These are phyloP conservation scores for Rusavskia elegans DNA, from an alignment of 495 filamentous ascomycete genomes.

Conservation along the genomic window DNA sequence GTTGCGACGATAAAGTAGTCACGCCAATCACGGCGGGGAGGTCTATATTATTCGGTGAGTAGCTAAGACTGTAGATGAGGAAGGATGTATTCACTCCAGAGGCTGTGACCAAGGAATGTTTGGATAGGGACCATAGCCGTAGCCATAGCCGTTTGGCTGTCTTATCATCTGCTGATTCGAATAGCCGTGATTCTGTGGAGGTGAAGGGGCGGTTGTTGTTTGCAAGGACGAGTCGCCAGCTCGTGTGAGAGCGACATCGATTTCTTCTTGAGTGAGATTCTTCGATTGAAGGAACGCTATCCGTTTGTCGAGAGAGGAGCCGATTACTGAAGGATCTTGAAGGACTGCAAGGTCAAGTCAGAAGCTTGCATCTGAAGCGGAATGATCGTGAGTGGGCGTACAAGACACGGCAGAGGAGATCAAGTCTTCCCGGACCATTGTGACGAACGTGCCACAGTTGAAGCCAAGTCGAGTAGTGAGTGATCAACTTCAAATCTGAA, in stretches of 20 bases:
- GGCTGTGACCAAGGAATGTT: constrained; percentile 50
- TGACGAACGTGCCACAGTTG: no score
- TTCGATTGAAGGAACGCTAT: constrained; percentile 91
- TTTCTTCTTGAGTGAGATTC: constrained; percentile 90
- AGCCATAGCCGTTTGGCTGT: constrained; percentile 42
- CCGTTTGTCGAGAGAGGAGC: constrained; percentile 79
- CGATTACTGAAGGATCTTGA: constrained; percentile 80
- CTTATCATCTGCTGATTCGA: constrained; percentile 31
- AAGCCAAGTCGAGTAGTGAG: no score
- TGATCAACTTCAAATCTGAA: no score
- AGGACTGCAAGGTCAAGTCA: constrained; percentile 44
- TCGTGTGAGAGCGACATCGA: constrained; percentile 68
- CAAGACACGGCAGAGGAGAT: constrained; percentile 57
- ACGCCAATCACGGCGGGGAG: constrained; percentile 80
- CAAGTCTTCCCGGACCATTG: constrained; percentile 72
- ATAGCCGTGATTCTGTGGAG: constrained; percentile 28
- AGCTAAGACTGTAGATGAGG: neutral
- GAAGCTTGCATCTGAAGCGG: neutral
- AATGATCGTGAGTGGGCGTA: constrained; percentile 13
- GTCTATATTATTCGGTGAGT: constrained; percentile 15
- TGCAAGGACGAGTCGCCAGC: constrained; percentile 40
- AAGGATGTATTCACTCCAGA: constrained; percentile 26
- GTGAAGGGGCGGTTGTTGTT: constrained; percentile 19
- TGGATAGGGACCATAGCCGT: constrained; percentile 49
- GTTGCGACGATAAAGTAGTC: constrained; percentile 99